These are phyloP conservation scores for Chlamydomonas reinhardtii DNA, from an alignment of 163 green algal species.

Conservation along the genomic window DNA sequence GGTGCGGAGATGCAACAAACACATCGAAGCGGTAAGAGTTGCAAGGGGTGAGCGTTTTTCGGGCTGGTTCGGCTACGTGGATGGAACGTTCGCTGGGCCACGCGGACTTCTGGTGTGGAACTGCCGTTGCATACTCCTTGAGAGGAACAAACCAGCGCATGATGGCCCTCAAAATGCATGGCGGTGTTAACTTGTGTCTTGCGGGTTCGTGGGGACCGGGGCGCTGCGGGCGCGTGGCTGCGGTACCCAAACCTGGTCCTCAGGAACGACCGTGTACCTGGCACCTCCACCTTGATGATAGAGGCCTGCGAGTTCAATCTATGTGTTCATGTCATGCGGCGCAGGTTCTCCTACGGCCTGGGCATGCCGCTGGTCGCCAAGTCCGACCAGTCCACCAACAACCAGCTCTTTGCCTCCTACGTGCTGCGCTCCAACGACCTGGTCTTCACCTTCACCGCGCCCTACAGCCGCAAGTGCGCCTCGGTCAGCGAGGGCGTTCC, in stretches of 20 bases:
- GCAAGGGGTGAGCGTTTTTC: neutral
- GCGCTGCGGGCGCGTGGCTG: no score
- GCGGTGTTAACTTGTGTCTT: no score
- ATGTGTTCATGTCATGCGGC: no score
- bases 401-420: slow-evolving; percentile 90
- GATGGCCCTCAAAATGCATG: no score
- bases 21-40: slow-evolving; percentile 76
- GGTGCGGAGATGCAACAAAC: slow-evolving; percentile 90
- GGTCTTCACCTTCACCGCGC: slow-evolving; percentile 95
- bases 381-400: slow-evolving; percentile 92
- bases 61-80: neutral
- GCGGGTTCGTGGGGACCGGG: no score
- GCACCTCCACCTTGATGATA: no score
- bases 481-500: slow-evolving; percentile 8
- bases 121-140: no score
- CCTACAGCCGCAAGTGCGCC: slow-evolving; percentile 77
- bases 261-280: no score
- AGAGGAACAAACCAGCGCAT: no score
- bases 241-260: no score
- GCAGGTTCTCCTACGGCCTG: slow-evolving; percentile 93
- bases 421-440: slow-evolving; percentile 88
- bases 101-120: no score
- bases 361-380: slow-evolving; percentile 93
- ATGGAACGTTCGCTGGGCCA: neutral
- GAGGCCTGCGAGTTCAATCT: no score